Evolutionary conservation across 1,139 yeast species (phyloP).

Genomic region (Debaryomyces robertsiae): DNA sequence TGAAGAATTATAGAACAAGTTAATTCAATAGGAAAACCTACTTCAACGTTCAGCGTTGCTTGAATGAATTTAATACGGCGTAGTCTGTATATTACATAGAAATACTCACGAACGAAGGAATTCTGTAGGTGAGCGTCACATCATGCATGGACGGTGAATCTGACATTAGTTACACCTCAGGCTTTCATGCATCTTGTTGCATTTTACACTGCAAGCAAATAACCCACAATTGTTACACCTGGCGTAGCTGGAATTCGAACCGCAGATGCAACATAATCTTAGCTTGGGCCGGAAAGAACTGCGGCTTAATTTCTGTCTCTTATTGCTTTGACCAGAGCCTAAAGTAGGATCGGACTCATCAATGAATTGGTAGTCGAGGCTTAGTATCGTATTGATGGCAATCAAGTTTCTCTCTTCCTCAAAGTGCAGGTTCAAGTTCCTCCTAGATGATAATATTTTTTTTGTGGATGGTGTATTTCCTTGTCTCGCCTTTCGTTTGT

Average conservation of each 20-base stretch:
- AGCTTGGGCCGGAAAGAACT: constrained; percentile 37
- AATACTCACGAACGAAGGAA: no score
- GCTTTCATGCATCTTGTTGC: constrained; percentile 45
- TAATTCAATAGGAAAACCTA: no score
- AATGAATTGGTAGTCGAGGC: constrained; percentile 44
- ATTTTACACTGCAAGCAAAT: constrained; percentile 44
- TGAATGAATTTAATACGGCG: background rate
- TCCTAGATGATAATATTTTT: constrained; percentile 45
- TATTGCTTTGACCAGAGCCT: constrained; percentile 19
- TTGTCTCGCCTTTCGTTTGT: constrained; percentile 32
- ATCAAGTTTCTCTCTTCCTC: constrained; percentile 51
- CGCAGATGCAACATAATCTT: constrained; percentile 48
- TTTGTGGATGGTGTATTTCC: constrained; percentile 52
- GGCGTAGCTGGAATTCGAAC: constrained; percentile 40
- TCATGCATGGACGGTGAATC: no score
- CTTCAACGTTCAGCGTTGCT: no score
- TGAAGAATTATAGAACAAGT: constrained; percentile 49
- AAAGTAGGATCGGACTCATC: constrained; percentile 32
- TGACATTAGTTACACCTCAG: constrained; percentile 39
- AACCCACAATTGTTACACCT: constrained; percentile 46
- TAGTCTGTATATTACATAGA: background rate
- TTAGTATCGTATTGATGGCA: constrained; percentile 44
- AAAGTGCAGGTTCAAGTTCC: constrained; percentile 49
- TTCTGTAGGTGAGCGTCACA: no score
- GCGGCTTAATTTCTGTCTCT: constrained; percentile 16